phyloP scores from a whole-genome alignment of 352 stramenopile genomes.

The Pythium phragmiticola region DNA sequence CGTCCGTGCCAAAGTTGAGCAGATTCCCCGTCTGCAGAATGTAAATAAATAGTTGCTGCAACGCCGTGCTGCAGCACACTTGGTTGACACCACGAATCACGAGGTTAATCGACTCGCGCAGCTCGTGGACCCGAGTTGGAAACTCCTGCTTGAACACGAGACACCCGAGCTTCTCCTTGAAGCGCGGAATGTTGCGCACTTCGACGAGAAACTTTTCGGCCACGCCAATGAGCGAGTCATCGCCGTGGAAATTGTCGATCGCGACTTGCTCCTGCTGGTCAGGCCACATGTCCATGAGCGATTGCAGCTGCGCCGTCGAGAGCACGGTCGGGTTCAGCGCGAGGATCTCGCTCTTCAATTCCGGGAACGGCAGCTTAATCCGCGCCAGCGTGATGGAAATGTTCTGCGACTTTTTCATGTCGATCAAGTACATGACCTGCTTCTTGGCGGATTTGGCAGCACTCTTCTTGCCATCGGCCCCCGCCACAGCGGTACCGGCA shows the following conservation, averaged over 20 bases:
- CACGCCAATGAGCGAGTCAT: conserved; percentile 54
- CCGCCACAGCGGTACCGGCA: not conserved
- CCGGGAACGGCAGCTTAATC: conserved; percentile 65
- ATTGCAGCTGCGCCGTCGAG: conserved; percentile 73
- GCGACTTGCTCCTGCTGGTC: conserved; percentile 71
- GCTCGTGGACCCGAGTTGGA: conserved; percentile 63
- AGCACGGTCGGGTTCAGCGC: conserved; percentile 75
- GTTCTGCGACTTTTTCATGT: conserved; percentile 90
- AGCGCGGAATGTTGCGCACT: conserved; percentile 62
- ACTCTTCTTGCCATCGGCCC: conserved; percentile 25
- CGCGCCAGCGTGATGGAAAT: conserved; percentile 82
- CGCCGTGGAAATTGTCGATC: conserved; percentile 65
- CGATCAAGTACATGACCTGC: conserved; percentile 72
- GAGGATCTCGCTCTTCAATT: conserved; percentile 75
- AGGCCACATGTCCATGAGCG: conserved; percentile 85
- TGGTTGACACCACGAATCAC: conserved; percentile 79
- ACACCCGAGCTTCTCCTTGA: conserved; percentile 70
- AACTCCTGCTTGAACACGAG: conserved; percentile 88
- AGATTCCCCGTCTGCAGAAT: conserved; percentile 81
- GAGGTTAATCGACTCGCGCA: conserved; percentile 72
- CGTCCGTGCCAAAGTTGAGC: conserved; percentile 70
- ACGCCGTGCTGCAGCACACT: conserved; percentile 67
- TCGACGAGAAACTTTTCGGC: conserved; percentile 81
- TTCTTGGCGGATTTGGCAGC: conserved; percentile 47
- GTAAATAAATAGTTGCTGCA: conserved; percentile 86